Evolutionary conservation across 371 early-diverging fungal species (phyloP), one percentile per base, ranked within the genome.

Genomic region (Batrachochytrium dendrobatidis): DNA sequence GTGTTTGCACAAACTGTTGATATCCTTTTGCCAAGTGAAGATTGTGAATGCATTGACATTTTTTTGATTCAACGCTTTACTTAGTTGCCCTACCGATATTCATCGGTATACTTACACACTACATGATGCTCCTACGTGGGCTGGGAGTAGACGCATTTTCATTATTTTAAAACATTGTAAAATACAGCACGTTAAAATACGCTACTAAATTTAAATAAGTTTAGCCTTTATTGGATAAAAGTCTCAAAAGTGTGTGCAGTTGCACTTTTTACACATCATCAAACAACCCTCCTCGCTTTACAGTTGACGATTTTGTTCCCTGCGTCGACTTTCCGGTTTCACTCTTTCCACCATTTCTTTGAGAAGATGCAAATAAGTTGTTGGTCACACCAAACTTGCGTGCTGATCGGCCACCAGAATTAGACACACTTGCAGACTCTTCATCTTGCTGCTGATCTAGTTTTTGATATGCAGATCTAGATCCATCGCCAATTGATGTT

Each of bases 241-340:
- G 12, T 12, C 39, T n/a, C 39, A n/a, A 39, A 39, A 15, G 12
- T n/a, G 39, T 12, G 15, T 39, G 12, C 39, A n/a, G n/a, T n/a
- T 39, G 39, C 39, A 39, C n/a, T 39, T n/a, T 15, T 39, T n/a
- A 48, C 24, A 48, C 12, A n/a, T 48, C 49, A 48, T 48, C 49
- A 48, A 48, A 48, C 8, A 48, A n/a, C 22, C n/a, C n/a, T 12
- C 49, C 49, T 7, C 49, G 39, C 49, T 8, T 24, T 6, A 29
- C 49, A 8, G 49, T 29, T 7, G 49, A 8, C 49, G 49, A 8
- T 8, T 6, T n/a, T 48, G 8, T 8, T n/a, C 12, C 24, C 6
- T n/a, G 49, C 49, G 49, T 48, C 49, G 49, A 7, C 49, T 48
- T 6, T 7, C n/a, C 49, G 24, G 49, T 29, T n/a, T 12, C 39